Percentiles rank a stretch among this genome's conserved stretches.
phyloP scores from a whole-genome alignment of 1,284 basidiomycete species.

The Cystobasidium pallidum region DNA sequence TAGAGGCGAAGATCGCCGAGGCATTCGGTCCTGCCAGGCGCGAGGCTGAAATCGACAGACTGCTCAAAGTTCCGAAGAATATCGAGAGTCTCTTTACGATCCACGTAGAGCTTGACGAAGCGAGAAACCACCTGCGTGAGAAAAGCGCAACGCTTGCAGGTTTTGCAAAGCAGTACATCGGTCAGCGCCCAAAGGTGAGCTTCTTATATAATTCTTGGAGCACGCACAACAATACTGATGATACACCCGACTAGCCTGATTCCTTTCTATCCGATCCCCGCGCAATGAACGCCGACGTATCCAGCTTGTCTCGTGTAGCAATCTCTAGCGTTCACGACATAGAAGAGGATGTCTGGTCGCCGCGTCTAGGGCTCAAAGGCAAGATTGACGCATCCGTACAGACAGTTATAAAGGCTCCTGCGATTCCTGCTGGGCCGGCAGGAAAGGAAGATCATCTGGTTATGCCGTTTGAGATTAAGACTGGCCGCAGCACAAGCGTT shows the following conservation, averaged over 20 bases:
- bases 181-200: conserved; percentile 61
- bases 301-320: conserved; percentile 63
- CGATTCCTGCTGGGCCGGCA: conserved; percentile 53
- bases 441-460: conserved; percentile 56
- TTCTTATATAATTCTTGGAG: too few relatives aligned
- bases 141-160: conserved; percentile 67
- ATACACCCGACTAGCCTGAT: conserved; percentile 21
- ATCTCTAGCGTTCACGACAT: conserved; percentile 77
- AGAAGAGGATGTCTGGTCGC: conserved; percentile 98
- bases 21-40: conserved; percentile 43
- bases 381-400: conserved; percentile 87
- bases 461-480: conserved; percentile 94
- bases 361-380: conserved; percentile 90
- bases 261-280: conserved; percentile 63
- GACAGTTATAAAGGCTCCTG: conserved; percentile 61
- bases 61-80: conserved; percentile 55
- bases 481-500: conserved; percentile 73
- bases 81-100: conserved; percentile 68
- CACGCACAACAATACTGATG: too few relatives aligned
- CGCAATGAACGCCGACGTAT: conserved; percentile 59
- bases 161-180: conserved; percentile 69
- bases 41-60: conserved; percentile 48
- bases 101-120: conserved; percentile 66
- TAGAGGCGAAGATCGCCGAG: conserved; percentile 60
- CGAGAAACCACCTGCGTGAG: conserved; percentile 65